Evolutionary conservation across 2,329 filamentous ascomycete genomes (phyloP), one percentile per base, ranked within the genome.

Genomic region (Aspergillus fructus): DNA sequence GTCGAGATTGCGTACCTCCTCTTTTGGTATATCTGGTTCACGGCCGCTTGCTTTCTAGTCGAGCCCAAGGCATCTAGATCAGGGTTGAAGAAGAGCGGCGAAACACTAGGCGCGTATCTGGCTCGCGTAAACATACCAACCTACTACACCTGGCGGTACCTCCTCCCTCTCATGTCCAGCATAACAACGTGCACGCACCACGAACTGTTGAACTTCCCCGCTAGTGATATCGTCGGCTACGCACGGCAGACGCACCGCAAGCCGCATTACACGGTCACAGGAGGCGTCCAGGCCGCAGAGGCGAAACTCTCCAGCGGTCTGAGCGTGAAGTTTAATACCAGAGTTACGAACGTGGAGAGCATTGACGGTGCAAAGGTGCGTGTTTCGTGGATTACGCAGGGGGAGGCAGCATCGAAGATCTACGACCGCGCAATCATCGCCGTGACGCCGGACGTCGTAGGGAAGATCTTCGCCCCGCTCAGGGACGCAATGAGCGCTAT

Each of bases 381-480:
- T 2, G 50, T 46, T 11, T n/a, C 34, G 1, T 50, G 48, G 48
- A 23, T 23, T 17, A 3, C 17, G 33, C 33, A 45, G 19, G 33
- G 33, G 40, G 11, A 39, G 34, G n/a, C 63, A 2, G 62, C 72
- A 24, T 19, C 19, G 23, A 47, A 41, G 9, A 33, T 40, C 2
- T 53, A 47, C 43, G 59, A 63, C 30, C 47, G 72, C 2, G 81
- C 83, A 0, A 71, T 85, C n/a, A 72, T 85, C 1, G 82, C 81
- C 1, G 80, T 85, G 1, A 79, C 83, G 0, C 83, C 84, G 0
- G 77, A 84, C 59, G 76, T 83, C 4, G 81, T 79, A 0, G 78
- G 74, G 5, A 68, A 67, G 5, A 74, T 86, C 12, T 85, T 81
- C 58, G 60, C 67, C 1, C 80, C 80, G 15, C 0, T 62, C 83